These are phyloP conservation scores for Trichoderma sp. DNA, from an alignment of 2,329 filamentous ascomycete species.

Conservation along the genomic window DNA sequence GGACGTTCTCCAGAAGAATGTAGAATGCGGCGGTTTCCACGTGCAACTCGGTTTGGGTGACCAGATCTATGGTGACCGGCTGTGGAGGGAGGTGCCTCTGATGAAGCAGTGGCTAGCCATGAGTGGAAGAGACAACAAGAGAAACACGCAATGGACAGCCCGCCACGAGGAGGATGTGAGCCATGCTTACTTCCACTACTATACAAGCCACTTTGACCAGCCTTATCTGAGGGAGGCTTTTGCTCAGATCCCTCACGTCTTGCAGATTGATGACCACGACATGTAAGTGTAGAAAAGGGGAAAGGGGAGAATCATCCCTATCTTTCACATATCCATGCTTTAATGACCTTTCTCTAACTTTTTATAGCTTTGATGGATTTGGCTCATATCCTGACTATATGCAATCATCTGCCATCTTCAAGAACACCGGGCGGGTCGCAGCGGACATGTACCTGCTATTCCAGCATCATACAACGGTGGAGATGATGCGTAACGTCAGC, in stretches of 20 bases:
- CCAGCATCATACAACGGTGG: conserved; percentile 94
- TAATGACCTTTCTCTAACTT: background rate
- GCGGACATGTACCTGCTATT: conserved; percentile 98
- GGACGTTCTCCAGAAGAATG: conserved; percentile 94
- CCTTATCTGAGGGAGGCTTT: conserved; percentile 92
- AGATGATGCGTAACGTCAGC: conserved; percentile 84
- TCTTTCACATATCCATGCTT: background rate
- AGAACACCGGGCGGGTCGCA: conserved; percentile 92
- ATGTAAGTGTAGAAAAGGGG: conserved; percentile 65
- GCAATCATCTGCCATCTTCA: conserved; percentile 97
- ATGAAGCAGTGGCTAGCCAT: conserved; percentile 94
- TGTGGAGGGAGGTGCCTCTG: conserved; percentile 94
- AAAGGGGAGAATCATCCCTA: too few relatives aligned
- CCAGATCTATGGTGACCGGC: conserved; percentile 89
- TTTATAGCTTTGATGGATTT: conserved; percentile 85
- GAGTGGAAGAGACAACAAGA: conserved; percentile 88
- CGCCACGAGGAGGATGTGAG: conserved; percentile 93
- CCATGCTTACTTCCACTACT: conserved; percentile 98
- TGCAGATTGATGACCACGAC: conserved; percentile 94
- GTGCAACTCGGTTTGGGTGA: conserved; percentile 88
- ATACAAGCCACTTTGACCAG: conserved; percentile 97
- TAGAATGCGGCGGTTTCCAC: conserved; percentile 94
- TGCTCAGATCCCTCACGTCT: conserved; percentile 91
- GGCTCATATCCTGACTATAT: conserved; percentile 97
- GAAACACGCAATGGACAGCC: conserved; percentile 87